Percentiles rank a stretch among this genome's conserved stretches.
These are phyloP conservation scores for Paraphoma sp. DNA, from an alignment of 2,329 filamentous ascomycete species.

Conservation along the genomic window DNA sequence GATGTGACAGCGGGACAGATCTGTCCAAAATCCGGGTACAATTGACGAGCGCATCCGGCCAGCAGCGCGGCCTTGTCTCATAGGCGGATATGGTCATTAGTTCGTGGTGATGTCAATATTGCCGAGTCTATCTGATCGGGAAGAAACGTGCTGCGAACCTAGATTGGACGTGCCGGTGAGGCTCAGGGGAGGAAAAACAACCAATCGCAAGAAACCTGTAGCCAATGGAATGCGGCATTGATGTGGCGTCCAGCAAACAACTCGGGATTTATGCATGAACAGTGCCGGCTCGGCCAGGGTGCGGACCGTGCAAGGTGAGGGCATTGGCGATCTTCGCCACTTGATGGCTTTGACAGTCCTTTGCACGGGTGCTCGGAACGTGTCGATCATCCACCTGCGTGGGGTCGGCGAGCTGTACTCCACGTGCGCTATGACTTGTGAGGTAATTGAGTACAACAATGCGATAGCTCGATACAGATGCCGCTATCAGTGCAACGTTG, in stretches of 20 bases:
- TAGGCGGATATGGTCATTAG: background rate
- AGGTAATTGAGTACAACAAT: conserved; percentile 11
- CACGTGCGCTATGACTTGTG: background rate
- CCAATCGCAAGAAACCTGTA: background rate
- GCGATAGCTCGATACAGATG: conserved; percentile 20
- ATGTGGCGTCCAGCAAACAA: background rate
- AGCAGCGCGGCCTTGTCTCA: background rate
- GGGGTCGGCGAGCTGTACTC: background rate
- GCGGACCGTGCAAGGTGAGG: background rate
- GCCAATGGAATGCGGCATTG: background rate
- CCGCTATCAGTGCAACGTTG: conserved; percentile 11
- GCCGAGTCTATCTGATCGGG: background rate
- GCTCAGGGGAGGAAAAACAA: background rate
- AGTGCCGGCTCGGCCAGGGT: background rate
- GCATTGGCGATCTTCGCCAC: background rate
- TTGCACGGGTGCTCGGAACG: background rate
- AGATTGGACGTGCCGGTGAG: background rate
- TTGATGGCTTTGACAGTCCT: background rate
- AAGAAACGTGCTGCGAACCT: background rate
- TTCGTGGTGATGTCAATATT: background rate
- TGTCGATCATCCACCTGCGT: background rate
- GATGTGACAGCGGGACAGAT: background rate
- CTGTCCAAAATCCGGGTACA: background rate
- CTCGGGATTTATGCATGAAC: background rate
- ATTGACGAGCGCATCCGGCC: background rate